phyloP scores from a whole-genome alignment of 345 rosid species.

The Lepidium didymum region DNA sequence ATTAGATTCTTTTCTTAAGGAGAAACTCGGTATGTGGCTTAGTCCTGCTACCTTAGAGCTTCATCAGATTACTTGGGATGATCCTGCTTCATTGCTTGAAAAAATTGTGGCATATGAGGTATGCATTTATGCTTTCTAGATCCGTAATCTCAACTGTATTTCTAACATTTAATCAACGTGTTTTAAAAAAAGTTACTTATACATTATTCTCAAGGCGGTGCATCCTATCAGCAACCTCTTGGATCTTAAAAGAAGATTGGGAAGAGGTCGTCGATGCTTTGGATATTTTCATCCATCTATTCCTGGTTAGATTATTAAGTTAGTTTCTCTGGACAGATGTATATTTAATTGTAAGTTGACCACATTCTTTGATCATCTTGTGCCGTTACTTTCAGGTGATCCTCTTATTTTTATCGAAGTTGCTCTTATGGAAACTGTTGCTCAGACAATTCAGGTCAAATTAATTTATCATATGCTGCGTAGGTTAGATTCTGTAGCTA shows the following conservation, averaged over 20 bases:
- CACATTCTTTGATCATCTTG: neutral
- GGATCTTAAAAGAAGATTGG: constrained; percentile 89
- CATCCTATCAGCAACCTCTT: constrained; percentile 90
- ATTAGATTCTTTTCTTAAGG: constrained; percentile 71
- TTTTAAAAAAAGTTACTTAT: neutral
- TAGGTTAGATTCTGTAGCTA: neutral
- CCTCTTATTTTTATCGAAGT: constrained; percentile 99
- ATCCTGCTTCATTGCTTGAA: constrained; percentile 90
- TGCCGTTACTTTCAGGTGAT: constrained; percentile 46
- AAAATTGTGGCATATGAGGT: constrained; percentile 94
- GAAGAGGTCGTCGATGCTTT: constrained; percentile 82
- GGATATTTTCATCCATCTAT: constrained; percentile 89
- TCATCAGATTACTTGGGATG: constrained; percentile 87
- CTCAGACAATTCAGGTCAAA: constrained; percentile 71
- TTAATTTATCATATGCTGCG: neutral
- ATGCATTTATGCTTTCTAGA: constrained; percentile 10
- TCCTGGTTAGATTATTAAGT: constrained; percentile 51
- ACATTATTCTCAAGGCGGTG: constrained; percentile 53
- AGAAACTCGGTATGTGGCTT: constrained; percentile 86
- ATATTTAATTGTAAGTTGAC: neutral
- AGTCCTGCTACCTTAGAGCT: constrained; percentile 89
- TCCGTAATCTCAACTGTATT: neutral
- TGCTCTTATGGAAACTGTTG: constrained; percentile 73
- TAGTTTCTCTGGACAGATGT: neutral
- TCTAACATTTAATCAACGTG: neutral